Base-by-base conservation (phyloP, 2,329 filamentous ascomycete species). In the Monilinia polystroma region DNA sequence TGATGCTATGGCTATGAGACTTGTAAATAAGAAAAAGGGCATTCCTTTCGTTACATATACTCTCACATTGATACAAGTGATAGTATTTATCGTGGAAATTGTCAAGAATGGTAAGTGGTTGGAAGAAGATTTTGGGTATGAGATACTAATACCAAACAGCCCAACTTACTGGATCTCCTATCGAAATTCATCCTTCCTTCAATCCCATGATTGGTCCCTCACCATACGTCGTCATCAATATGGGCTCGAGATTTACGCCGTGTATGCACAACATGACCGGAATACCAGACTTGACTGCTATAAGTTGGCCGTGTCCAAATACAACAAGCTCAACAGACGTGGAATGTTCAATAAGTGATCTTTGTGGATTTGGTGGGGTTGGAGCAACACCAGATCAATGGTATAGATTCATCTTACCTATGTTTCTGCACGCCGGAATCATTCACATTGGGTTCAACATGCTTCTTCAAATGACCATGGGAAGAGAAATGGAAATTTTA, bases 191-290 rank as follows among this genome's bases (percentile, higher is more conserved):
- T 66, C 95, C 95, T 1, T 84, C 84, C 20, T 96, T 99, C 81
- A 99, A 98, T 79, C 90, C 91, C 67, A 97, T 99, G 92, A 97
- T 99, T 75, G 95, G 95, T 0, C 95, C 95, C 0, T 97, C 93
- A 6, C 86, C 89, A 1, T 92, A 92, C 72, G 87, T 98, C 32
- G 86, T 96, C 73, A 97, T 98, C 81, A 96, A 96, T 78, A 97
- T 99, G 92, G 95, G 95, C 67, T 92, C 93, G 52, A 89, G 95
- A 69, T 99, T 91, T 76, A 87, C 90, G 3, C 92, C 93, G 8
- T 99, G 95, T 79, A 99, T 99, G 95, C 93, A 94, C 81, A 92
- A 91, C 72, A 84, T 91, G 70, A 77, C 85, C 54, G 84, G 82
- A 57, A 82, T 93, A 47, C 88, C 89, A 74, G 82, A 86, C 67